These are phyloP conservation scores for Geotrichum macrosporum DNA, from an alignment of 1,139 yeast species.

Conservation along the genomic window DNA sequence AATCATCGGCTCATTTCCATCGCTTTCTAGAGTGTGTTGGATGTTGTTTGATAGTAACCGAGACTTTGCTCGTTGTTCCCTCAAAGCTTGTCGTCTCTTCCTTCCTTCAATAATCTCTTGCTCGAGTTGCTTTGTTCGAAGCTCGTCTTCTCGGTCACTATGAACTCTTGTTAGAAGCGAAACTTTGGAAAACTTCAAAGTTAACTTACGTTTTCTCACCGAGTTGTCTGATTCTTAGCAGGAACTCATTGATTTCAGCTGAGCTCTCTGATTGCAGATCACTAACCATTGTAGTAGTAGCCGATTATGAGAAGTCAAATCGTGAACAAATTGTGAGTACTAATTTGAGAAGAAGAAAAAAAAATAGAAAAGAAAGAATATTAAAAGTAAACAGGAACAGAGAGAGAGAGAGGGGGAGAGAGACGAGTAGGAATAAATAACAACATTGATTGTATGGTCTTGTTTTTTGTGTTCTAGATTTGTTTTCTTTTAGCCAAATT, in stretches of 20 bases:
- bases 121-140: conserved; percentile 37
- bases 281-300: neutral
- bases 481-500: neutral
- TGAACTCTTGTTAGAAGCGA: neutral
- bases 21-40: too few species aligned
- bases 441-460: neutral
- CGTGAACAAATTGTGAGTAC: neutral
- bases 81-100: conserved; percentile 32
- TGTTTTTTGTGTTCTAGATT: neutral
- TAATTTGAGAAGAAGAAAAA: neutral
- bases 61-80: conserved; percentile 32
- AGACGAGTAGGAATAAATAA: neutral
- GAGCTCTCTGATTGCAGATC: conserved; percentile 7
- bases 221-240: conserved; percentile 36
- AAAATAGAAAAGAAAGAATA: neutral
- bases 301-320: neutral
- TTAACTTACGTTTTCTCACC: conserved; percentile 36
- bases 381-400: neutral
- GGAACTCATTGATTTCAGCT: conserved; percentile 38
- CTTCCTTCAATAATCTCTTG: conserved; percentile 37
- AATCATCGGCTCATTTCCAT: too few species aligned
- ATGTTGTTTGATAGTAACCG: too few species aligned
- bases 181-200: neutral
- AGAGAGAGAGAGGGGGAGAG: conserved; percentile 1
- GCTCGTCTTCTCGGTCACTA: conserved; percentile 39